Base-by-base conservation (phyloP, 169 alveolate genomes). In the Plasmodium relictum region DNA sequence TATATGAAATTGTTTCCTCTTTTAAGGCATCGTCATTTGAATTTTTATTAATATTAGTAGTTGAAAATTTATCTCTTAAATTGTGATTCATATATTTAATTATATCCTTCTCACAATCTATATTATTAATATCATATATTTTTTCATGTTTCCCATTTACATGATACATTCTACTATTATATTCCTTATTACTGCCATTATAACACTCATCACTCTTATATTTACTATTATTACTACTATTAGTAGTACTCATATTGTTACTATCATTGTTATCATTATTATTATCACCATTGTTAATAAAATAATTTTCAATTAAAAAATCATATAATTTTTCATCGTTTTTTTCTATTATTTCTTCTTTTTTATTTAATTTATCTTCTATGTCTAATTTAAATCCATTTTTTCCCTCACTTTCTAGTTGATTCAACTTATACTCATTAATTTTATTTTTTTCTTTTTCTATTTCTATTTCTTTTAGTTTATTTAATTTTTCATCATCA, bases 281-380 rank as follows among this genome's bases (percentile, higher is more conserved):
- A n/a, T 31, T 14, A 37, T 58, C 18, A 31, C 18, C 41, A n/a
- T 31, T 14, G 14, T 61, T 48, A 26, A 22, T 62, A 39, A 26
- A 73, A 14, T 73, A 44, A 54, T 73, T 18, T 52, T 73, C 87
- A 42, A 12, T 26, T 52, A 54, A 7, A 20, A 54, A 73, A 26
- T 54, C 24, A 20, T 10, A 39, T 12, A 52, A 6, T 20, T 41
- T 26, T 14, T 73, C 72, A 9, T 73, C 72, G 10, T 31, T 41
- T 50, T 52, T 48, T 59, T 52, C 65, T 18, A 9, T 10, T n/a
- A 6, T 48, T 52, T 31, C 16, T 22, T 9, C 7, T 16, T 16
- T 26, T 6, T 12, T n/a, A 16, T 6, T 44, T 26, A 8, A 8
- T 66, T 66, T n/a, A 3, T 50, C 56, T 26, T 50, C 58, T 31